Evolutionary conservation across 2,329 filamentous ascomycete species (phyloP), one percentile per base, ranked within the genome.

Genomic region (Juglanconis oblonga): DNA sequence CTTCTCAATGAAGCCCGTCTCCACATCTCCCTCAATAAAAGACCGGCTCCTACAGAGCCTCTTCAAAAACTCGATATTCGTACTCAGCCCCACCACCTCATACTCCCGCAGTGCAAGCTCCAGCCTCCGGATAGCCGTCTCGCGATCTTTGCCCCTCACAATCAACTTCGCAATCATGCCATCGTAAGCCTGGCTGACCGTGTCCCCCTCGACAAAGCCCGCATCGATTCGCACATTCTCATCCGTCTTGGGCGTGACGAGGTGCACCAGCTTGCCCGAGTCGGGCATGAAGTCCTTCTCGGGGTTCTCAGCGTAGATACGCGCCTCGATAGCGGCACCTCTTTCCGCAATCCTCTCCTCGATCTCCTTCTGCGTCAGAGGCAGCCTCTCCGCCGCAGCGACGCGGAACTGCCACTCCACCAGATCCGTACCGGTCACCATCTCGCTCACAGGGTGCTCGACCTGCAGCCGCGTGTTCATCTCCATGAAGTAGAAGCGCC

Each of bases 131-230:
- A 99, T 88, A 3, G 93, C 91, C 32, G 90, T 88, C 71, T 89
- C 84, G 62, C 95, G 84, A 59, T 89, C 89, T 14, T 86, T 83
- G 0, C 91, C 95, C 60, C 91, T 86, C 5, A 98, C 92, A 67
- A 99, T 99, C 55, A 99, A 84, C 77, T 99, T 99, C 49, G 95
- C 91, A 66, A 99, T 97, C 95, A 99, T 99, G 33, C 95, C 95
- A 68, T 99, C 95, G 74, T 99, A 99, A 57, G 95, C 91, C 61
- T 94, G 91, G 0, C 93, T 96, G 3, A 99, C 91, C 64, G 92
- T 91, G 71, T 97, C 94, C 32, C 95, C 95, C 66, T 92, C 83
- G 33, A 93, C 85, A 72, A 98, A 98, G 1, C 95, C 95, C 50
- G 93, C 92, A 70, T 99, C 95, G 65, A 99, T 92, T 45, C 95